These are phyloP conservation scores for Leccinum huronense DNA, from an alignment of 1,284 basidiomycete species.

Conservation along the genomic window DNA sequence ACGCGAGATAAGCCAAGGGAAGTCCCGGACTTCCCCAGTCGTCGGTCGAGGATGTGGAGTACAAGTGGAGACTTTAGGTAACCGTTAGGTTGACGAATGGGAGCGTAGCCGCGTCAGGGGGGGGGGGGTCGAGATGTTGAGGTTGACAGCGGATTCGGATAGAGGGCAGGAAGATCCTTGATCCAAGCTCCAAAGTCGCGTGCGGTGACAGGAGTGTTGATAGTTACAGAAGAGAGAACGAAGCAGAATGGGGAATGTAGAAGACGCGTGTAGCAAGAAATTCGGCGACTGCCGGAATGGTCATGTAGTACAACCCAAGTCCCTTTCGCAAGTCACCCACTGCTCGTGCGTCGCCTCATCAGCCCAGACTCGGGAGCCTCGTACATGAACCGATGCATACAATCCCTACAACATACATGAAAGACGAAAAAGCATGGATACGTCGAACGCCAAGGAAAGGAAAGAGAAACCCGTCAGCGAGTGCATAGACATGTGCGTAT, in stretches of 20 bases:
- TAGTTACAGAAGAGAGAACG: constrained; percentile 30
- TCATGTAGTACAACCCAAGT: constrained; percentile 50
- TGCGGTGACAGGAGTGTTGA: constrained; percentile 69
- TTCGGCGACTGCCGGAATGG: constrained; percentile 71
- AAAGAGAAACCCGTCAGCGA: background rate
- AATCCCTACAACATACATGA: background rate
- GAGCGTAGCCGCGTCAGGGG: constrained; percentile 68
- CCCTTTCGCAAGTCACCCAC: background rate
- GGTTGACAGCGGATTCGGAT: constrained; percentile 66
- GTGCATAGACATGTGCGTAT: background rate
- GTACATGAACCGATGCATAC: background rate
- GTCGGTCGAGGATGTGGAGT: constrained; percentile 92
- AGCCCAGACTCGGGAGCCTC: background rate
- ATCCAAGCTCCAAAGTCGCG: constrained; percentile 87
- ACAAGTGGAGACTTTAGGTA: constrained; percentile 88
- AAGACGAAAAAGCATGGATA: background rate
- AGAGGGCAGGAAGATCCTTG: constrained; percentile 76
- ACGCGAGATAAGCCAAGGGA: constrained; percentile 93
- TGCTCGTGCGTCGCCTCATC: background rate
- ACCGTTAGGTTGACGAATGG: constrained; percentile 76
- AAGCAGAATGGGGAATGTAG: constrained; percentile 57
- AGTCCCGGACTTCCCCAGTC: constrained; percentile 92
- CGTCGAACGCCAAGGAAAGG: background rate
- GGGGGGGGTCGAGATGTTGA: constrained; percentile 67
- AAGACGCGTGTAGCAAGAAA: constrained; percentile 88